Evolutionary conservation across 192 early-diverging fungal genomes (phyloP).

Genomic region (Gorgonomyces haynaldii): DNA sequence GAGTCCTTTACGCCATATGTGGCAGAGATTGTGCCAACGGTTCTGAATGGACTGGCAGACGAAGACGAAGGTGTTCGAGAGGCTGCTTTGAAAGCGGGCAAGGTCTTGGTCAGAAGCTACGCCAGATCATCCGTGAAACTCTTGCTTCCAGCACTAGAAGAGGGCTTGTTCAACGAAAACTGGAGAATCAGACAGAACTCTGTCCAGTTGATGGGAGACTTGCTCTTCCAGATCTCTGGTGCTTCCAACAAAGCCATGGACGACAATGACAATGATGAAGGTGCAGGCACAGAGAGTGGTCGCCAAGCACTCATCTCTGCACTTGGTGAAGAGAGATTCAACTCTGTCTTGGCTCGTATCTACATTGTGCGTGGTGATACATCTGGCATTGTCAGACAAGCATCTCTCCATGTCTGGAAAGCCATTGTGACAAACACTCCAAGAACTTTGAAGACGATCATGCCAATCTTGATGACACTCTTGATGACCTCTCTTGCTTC

Average conservation of each 20-base stretch:
- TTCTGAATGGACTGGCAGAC: slow-evolving; percentile 87
- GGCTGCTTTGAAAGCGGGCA: slow-evolving; percentile 82
- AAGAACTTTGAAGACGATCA: slow-evolving; percentile 88
- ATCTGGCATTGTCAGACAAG: slow-evolving; percentile 71
- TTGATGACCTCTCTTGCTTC: slow-evolving; percentile 71
- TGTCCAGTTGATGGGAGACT: slow-evolving; percentile 88
- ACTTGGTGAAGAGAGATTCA: slow-evolving; percentile 76
- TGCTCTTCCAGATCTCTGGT: slow-evolving; percentile 86
- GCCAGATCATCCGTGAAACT: slow-evolving; percentile 75
- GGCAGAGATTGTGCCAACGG: slow-evolving; percentile 72
- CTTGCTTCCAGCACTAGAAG: slow-evolving; percentile 81
- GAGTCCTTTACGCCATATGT: slow-evolving; percentile 85
- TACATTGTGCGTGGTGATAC: slow-evolving; percentile 87
- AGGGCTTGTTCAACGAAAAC: slow-evolving; percentile 77
- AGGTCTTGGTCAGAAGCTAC: slow-evolving; percentile 87
- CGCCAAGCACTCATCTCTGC: slow-evolving; percentile 61
- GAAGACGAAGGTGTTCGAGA: slow-evolving; percentile 88
- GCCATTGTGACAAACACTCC: slow-evolving; percentile 90
- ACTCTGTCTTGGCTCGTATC: slow-evolving; percentile 73
- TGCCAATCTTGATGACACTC: slow-evolving; percentile 83
- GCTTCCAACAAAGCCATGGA: slow-evolving; percentile 55
- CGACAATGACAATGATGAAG: slow-evolving; percentile 44
- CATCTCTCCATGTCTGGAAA: slow-evolving; percentile 90
- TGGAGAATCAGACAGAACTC: slow-evolving; percentile 96
- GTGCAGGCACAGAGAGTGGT: slow-evolving; percentile 50